phyloP scores from a whole-genome alignment of 192 early-diverging fungal species.

The Coemansia sp. region DNA sequence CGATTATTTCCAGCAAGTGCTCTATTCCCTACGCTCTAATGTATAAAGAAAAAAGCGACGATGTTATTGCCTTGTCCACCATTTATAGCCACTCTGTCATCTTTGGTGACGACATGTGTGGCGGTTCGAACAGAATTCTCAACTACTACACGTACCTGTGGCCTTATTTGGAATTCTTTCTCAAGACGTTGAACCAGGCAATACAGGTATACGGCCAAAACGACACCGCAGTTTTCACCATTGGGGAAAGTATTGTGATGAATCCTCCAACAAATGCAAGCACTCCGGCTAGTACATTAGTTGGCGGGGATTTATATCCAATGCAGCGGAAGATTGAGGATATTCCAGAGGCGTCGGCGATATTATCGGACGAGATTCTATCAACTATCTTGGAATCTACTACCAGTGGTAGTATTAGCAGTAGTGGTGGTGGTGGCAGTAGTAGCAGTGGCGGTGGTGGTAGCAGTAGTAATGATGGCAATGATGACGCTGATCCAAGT shows the following conservation, averaged over 20 bases:
- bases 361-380: no score
- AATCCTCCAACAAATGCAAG: not conserved
- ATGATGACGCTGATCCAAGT: not conserved
- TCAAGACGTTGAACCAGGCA: not conserved
- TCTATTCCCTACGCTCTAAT: conserved; percentile 15
- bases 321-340: not conserved
- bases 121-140: not conserved
- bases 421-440: no score
- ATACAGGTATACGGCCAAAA: not conserved
- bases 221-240: not conserved
- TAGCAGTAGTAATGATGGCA: not conserved
- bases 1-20: conserved; percentile 20
- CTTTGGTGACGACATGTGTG: conserved; percentile 12
- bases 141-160: conserved; percentile 26
- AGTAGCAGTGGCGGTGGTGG: no score
- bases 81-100: conserved; percentile 25
- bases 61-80: not conserved
- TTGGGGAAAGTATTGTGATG: not conserved
- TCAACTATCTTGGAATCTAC: not conserved
- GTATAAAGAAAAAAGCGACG: conserved; percentile 8
- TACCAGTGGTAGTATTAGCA: not conserved
- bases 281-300: not conserved
- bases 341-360: not conserved
- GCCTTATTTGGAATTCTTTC: conserved; percentile 11
- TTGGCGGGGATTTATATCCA: conserved; percentile 9